Base-by-base conservation (phyloP, 2,329 filamentous ascomycete genomes). In the Trichoderma arundinaceum region DNA sequence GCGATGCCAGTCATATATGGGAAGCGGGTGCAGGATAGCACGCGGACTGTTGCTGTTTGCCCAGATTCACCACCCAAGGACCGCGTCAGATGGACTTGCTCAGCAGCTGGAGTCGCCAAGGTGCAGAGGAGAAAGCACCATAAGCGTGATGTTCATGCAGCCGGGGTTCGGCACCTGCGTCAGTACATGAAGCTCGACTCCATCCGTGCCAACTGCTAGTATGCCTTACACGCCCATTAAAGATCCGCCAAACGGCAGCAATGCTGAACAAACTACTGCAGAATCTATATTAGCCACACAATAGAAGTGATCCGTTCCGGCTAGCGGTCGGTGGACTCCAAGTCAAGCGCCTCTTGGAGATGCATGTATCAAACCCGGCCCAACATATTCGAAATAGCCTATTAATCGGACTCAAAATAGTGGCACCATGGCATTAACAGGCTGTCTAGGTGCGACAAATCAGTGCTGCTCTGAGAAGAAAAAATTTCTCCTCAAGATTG, bases 281-380 rank as follows among this genome's bases (percentile, higher is more conserved):
- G 46, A 43, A 43, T 52, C 35, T 17, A 10, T 43, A 33, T 32
- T 33, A 43, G 33, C 58, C 35, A 19, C 22, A 19, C 28, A 28
- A 35, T 28, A 43, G 28, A 53, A n/a, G 51, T 53, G 17, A 13
- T 22, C 38, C 46, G n/a, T 61, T 61, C 10, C 33, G 10, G 48
- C 39, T 61, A 53, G 59, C 39, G 39, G 19, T 53, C 39, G 22
- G 15, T 19, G 39, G 28, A 38, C n/a, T 44, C 13, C 35, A 62
- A 62, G 59, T 43, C 48, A 53, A 62, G 48, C 38, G 38, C 49
- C 58, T 51, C 44, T 52, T 19, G 12, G 52, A 39, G 15, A 61
- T 10, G 46, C 35, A 52, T 52, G 46, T 33, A 32, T 51, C 19
- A 52, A 61, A 41, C 1, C 46, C 10, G 35, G 22, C 35, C 22